Evolutionary conservation across 805 yeast genomes (phyloP), one percentile per base, ranked within the genome.

Genomic region (Teunomyces stri): DNA sequence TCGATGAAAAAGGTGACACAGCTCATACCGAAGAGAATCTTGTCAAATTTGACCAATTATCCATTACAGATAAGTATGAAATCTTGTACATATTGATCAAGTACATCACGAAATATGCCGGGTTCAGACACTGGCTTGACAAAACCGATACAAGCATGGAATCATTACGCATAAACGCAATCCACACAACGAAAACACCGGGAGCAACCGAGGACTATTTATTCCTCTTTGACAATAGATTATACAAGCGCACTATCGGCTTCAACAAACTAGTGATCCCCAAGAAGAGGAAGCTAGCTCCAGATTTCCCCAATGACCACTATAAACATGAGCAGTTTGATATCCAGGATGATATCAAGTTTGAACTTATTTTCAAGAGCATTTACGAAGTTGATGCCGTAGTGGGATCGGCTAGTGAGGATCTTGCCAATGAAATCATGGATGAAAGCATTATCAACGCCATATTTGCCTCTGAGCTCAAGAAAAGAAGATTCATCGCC

Each of bases 401-500:
- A 16, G 42, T 68, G 25, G 42, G 16, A 4, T 11, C 28, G 30
- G 39, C 50, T 48, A 37, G 38, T 35, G 43, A 48, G 53, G 53
- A 7, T 61, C 75, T 42, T 22, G 37, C 34, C 36, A 37, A 75
- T 76, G 25, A 71, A 59, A 22, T 54, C 52, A 46, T 28, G 21
- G 39, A 18, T 4, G 25, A 45, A 35, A 48, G 31, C n/a, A 47
- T 55, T 9, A 44, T 66, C 4, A 66, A 66, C 22, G 43, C 52
- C 12, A 50, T 65, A 3, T 63, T 59, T 35, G 53, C 54, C 6
- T 72, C 70, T 48, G 88, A 84, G 56, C 53, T 79, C 34, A 75
- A 72, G 48, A 80, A 80, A 54, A 68, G 88, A 52, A 78, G 74
- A 55, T 75, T 74, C 49, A 68, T 81, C 13, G 60, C 76, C 25